Evolutionary conservation across 1,284 basidiomycete genomes (phyloP), one percentile per base, ranked within the genome.

Genomic region (Ustilago loliicola): DNA sequence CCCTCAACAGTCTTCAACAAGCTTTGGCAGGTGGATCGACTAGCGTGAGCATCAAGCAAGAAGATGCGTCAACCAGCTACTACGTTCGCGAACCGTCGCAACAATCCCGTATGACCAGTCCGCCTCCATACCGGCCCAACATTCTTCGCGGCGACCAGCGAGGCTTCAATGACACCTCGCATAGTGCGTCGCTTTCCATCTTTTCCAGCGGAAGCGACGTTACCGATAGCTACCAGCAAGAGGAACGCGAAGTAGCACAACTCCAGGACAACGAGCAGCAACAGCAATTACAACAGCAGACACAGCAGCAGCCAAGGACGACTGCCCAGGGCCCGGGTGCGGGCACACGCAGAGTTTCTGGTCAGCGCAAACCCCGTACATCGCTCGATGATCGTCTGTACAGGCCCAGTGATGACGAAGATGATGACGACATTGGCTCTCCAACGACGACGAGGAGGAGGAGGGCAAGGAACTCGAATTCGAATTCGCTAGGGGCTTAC

Each of bases 31-130:
- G 47, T n/a, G 56, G 32, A 10, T 69, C 66, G 38, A 54, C 40
- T 48, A 62, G 48, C 38, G 51, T 59, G n/a, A 61, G 69, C 69
- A 52, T 77, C 65, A 77, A 77, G 62, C 74, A 72, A 52, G 74
- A 77, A 27, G 74, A 77, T 7, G 27, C 57, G 15, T 65, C 66
- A 42, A 51, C 51, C 25, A 66, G 69, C 52, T 77, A 51, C 62
- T 77, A 59, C 50, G 50, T 77, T 23, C 74, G 74, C 40, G 74
- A 72, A 34, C 66, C 64, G 3, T 77, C 68, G 7, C n/a, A 58
- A 2, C 55, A 55, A n/a, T 60, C 52, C n/a, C 42, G 40, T 34
- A n/a, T 50, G n/a, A 50, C 57, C 56, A 66, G 56, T 19, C 63
- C 62, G 6, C 45, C 51, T 9, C 23, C 48, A 21, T 71, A 64